Evolutionary conservation across 768 basidiomycete genomes (phyloP).

Genomic region (Tricholoma hemisulphureum): DNA sequence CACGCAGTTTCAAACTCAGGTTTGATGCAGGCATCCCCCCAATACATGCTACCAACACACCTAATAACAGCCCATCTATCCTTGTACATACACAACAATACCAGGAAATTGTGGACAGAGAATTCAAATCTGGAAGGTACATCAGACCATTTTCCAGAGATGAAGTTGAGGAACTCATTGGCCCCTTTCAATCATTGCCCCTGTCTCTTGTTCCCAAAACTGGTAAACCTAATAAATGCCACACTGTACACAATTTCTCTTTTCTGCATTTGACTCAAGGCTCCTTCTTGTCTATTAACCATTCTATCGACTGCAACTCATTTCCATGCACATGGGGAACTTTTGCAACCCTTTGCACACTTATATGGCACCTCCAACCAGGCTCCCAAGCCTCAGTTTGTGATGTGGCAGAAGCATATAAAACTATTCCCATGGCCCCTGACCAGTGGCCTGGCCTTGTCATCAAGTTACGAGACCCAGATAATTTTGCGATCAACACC

Average conservation of each 20-base stretch:
- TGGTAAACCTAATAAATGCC: conserved; percentile 14
- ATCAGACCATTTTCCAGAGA: conserved; percentile 14
- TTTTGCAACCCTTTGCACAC: conserved; percentile 23
- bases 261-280: conserved; percentile 10
- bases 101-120: not conserved
- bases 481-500: conserved; percentile 14
- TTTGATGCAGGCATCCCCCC: too few species aligned
- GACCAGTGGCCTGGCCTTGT: conserved; percentile 37
- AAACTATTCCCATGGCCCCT: conserved; percentile 24
- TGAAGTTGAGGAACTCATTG: conserved; percentile 23
- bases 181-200: not conserved
- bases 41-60: conserved; percentile 20
- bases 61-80: conserved; percentile 29
- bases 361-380: conserved; percentile 34
- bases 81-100: conserved; percentile 5
- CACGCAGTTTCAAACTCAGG: too few species aligned
- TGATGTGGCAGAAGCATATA: conserved; percentile 41
- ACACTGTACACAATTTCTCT: conserved; percentile 28
- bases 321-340: conserved; percentile 45
- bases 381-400: conserved; percentile 34
- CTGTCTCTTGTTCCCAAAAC: conserved; percentile 13
- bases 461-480: conserved; percentile 9
- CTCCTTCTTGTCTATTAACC: conserved; percentile 31
- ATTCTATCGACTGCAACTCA: conserved; percentile 26
- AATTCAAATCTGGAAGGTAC: conserved; percentile 8